Base-by-base conservation (phyloP, 805 yeast species). In the Myxozyma melibiosi region DNA sequence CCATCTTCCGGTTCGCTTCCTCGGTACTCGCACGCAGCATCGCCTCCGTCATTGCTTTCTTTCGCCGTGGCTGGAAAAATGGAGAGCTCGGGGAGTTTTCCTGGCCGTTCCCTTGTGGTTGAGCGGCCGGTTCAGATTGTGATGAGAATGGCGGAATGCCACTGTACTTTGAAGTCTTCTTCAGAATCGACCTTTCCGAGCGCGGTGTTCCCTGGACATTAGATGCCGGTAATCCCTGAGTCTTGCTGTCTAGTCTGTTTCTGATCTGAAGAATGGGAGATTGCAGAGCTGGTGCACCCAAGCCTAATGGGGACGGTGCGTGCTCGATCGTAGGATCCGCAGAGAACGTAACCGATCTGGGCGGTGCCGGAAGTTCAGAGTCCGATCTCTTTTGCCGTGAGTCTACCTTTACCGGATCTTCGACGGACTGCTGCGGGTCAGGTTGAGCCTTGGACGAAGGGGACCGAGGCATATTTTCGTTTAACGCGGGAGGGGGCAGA, bases 401-500 rank as follows among this genome's bases (percentile, higher is more conserved):
- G n/a, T n/a, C n/a, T n/a, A n/a, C n/a, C n/a, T n/a, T n/a, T n/a
- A n/a, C n/a, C n/a, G n/a, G n/a, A n/a, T n/a, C n/a, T n/a, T n/a
- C n/a, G n/a, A n/a, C n/a, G n/a, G n/a, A n/a, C n/a, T n/a, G n/a
- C n/a, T n/a, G n/a, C n/a, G n/a, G n/a, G n/a, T n/a, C 39, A 30
- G 49, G 39, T 5, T 24, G 11, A 4, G 11, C 27, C 6, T 18
- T 41, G 31, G 31, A 14, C 16, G 31, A 27, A 6, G 48, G 14
- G 24, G 33, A 25, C 31, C 18, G 38, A 2, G 48, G 11, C 30
- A 16, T n/a, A 5, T 25, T 25, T 16, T 42, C 46, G 11, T 34
- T 49, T 4, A 59, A 13, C 1, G 64, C 64, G 2, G 62, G 51
- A n/a, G 64, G 64, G 5, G 65, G 62, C 16, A 53, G 45, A 25